A percentile compares a stretch with the other conserved stretches of the same genome.
Evolutionary conservation across 805 yeast species (phyloP).

Genomic region (Kuraishia hungarica): DNA sequence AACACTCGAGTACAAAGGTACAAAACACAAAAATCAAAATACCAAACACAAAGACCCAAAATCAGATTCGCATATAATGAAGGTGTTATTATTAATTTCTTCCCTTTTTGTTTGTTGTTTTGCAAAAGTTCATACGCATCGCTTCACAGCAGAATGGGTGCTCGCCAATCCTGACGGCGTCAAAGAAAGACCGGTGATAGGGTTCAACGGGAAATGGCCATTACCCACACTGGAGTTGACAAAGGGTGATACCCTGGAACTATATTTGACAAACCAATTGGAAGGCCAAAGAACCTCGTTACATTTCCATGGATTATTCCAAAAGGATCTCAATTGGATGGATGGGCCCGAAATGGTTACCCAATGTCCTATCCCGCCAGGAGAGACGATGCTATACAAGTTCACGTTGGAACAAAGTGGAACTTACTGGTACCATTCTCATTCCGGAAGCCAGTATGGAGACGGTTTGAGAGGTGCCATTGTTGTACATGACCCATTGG

Average conservation of each 20-base stretch:
- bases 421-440: constrained; percentile 97
- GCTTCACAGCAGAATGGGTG: constrained; percentile 61
- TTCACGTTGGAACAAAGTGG: constrained; percentile 87
- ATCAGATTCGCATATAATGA: not conserved
- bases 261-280: constrained; percentile 71
- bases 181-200: constrained; percentile 32
- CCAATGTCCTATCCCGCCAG: constrained; percentile 90
- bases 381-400: constrained; percentile 68
- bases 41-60: not conserved
- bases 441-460: constrained; percentile 81
- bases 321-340: constrained; percentile 64
- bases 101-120: not conserved
- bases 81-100: not conserved
- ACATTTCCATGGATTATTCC: constrained; percentile 94
- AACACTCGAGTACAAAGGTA: too few relatives aligned
- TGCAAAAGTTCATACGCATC: constrained; percentile 50
- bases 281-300: constrained; percentile 60
- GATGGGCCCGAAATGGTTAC: constrained; percentile 88
- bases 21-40: too few relatives aligned
- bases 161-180: constrained; percentile 49
- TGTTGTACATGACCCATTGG: constrained; percentile 55
- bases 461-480: constrained; percentile 86
- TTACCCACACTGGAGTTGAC: constrained; percentile 76
- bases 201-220: constrained; percentile 58
- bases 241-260: constrained; percentile 66